A percentile compares a stretch with the other conserved stretches of the same genome.
These are phyloP conservation scores for Penicillium sp. DNA, from an alignment of 2,329 filamentous ascomycete genomes.

Conservation along the genomic window DNA sequence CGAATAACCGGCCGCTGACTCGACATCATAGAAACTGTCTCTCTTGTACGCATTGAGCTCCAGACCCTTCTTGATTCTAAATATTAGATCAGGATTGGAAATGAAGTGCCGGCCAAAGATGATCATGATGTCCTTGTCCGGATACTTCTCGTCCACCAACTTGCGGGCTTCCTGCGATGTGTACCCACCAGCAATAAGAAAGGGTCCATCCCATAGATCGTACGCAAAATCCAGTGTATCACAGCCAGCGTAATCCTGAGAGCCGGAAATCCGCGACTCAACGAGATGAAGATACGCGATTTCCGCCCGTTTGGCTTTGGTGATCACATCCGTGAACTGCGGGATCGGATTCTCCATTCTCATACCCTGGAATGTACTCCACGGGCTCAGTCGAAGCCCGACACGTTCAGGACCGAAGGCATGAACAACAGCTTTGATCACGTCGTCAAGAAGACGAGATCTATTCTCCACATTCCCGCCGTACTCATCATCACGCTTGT, in stretches of 20 bases:
- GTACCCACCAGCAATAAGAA: conserved; percentile 50
- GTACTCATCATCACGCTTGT: conserved; percentile 47
- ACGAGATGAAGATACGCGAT: conserved; percentile 61
- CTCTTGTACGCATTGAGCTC: conserved; percentile 16
- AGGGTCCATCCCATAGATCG: conserved; percentile 44
- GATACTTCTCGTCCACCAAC: conserved; percentile 27
- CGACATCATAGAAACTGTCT: conserved; percentile 15
- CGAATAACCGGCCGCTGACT: conserved; percentile 13
- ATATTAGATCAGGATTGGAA: conserved; percentile 25
- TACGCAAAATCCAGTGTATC: conserved; percentile 40
- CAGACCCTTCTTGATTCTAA: conserved; percentile 16
- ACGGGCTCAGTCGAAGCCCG: conserved; percentile 45
- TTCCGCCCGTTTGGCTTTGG: conserved; percentile 47
- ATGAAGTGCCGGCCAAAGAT: conserved; percentile 34
- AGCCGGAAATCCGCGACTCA: conserved; percentile 46
- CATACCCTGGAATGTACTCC: conserved; percentile 42
- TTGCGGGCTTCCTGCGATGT: conserved; percentile 34
- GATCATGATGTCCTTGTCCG: conserved; percentile 24
- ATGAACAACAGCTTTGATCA: conserved; percentile 41
- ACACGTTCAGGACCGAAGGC: conserved; percentile 43
- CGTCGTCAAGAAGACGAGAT: conserved; percentile 52
- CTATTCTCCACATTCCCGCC: conserved; percentile 50
- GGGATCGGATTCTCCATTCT: conserved; percentile 58
- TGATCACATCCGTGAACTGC: conserved; percentile 58
- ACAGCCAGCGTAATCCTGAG: neutral